Base-by-base conservation (phyloP, 257 asterid species). In the Vinca minor region DNA sequence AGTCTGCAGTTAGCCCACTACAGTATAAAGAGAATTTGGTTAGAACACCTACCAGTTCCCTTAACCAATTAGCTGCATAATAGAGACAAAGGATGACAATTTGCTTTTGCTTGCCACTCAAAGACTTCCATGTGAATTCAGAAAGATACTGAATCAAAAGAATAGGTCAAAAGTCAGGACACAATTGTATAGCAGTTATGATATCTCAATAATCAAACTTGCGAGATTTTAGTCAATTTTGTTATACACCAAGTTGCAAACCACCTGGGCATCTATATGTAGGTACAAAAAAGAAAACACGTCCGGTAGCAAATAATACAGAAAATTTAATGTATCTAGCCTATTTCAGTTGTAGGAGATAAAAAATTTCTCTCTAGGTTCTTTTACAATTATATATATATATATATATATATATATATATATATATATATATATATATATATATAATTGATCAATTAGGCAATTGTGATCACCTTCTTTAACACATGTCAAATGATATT, bases 41-140 rank as follows among this genome's bases (percentile, higher is more conserved):
- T 38, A 53, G 56, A 52, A 58, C 61, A 71, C 71, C 63, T 71
- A 89, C 96, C 84, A 89, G 86, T 80, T 89, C 96, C 70, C 94
- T 78, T 47, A 87, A 83, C 96, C 96, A 86, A 76, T 86, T 89
- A 81, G 88, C 86, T 63, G 94, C 94, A 71, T 81, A 89, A 77
- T 76, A 83, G 71, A 86, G 86, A 76, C 86, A 89, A 66, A 84
- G 84, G 68, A 84, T 76, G 45, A 77, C 73, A 74, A 76, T 74
- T 73, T 84, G 84, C 75, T 84, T 86, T 73, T 89, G 91, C 75
- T 79, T 89, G 69, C 77, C 85, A 58, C 79, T 78, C 78, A 84
- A 86, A 70, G 83, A 76, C 53, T 78, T 78, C 93, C 91, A 84
- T 49, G 69, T 70, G 23, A 72, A 60, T 67, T 69, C 76, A 59